phyloP scores from a whole-genome alignment of 768 basidiomycete genomes.

The Chlorophyllum brunneum region DNA sequence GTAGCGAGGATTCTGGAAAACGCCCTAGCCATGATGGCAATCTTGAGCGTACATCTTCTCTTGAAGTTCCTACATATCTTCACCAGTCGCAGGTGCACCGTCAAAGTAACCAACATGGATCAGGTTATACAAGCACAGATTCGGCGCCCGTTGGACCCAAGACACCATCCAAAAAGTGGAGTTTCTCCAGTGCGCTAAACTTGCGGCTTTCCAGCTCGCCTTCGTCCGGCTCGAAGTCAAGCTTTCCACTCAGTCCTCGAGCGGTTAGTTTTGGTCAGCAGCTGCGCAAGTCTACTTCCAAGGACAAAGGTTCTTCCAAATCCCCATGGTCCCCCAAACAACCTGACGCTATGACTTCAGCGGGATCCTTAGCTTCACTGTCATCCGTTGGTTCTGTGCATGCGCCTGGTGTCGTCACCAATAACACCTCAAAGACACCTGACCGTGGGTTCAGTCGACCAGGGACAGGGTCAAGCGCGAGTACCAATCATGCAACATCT shows the following conservation, averaged over 20 bases:
- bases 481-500: conserved; percentile 58
- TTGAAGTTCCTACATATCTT: conserved; percentile 44
- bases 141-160: conserved; percentile 45
- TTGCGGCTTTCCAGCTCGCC: conserved; percentile 68
- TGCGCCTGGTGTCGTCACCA: conserved; percentile 39
- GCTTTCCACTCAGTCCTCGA: conserved; percentile 62
- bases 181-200: conserved; percentile 83
- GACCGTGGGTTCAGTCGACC: conserved; percentile 62
- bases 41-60: conserved; percentile 42
- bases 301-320: conserved; percentile 54
- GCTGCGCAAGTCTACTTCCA: conserved; percentile 64
- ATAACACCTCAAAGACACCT: conserved; percentile 54
- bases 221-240: conserved; percentile 48
- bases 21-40: conserved; percentile 42
- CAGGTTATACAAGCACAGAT: conserved; percentile 36
- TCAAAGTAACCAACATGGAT: conserved; percentile 27
- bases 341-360: conserved; percentile 74
- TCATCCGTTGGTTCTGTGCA: conserved; percentile 70
- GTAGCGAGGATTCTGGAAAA: conserved; percentile 39
- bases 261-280: conserved; percentile 64
- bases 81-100: conserved; percentile 26
- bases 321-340: conserved; percentile 66
- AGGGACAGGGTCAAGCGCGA: conserved; percentile 74
- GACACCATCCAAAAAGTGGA: conserved; percentile 96
- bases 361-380: conserved; percentile 69